Conservation (phyloP, 148 eudicot genomes). For the Rhododendron vialii region DNA sequence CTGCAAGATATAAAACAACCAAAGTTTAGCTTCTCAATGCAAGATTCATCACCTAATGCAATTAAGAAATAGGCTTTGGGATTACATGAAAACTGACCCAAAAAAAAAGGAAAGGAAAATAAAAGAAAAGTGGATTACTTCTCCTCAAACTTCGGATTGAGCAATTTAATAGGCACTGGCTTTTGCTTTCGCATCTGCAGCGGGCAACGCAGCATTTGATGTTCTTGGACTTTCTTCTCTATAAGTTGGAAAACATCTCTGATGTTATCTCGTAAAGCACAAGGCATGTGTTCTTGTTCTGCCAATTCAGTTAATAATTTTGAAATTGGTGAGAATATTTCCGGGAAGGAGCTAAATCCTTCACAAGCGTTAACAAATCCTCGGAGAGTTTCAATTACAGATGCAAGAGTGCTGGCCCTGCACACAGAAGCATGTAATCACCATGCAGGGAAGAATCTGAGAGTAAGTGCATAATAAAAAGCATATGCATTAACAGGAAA, state of each 20-base stretch:
- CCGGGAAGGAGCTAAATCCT: conserved; percentile 72
- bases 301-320: conserved; percentile 42
- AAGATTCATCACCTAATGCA: neutral
- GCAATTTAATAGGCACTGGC: conserved; percentile 54
- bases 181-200: conserved; percentile 72
- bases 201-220: conserved; percentile 54
- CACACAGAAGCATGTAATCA: neutral
- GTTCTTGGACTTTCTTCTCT: conserved; percentile 44
- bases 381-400: conserved; percentile 50
- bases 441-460: neutral
- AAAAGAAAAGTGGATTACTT: conserved; percentile 39
- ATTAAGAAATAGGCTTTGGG: neutral
- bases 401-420: conserved; percentile 74
- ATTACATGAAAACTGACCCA: neutral
- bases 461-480: neutral
- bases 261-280: conserved; percentile 48
- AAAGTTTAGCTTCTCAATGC: neutral
- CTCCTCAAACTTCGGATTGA: conserved; percentile 77
- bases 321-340: conserved; percentile 54
- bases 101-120: neutral
- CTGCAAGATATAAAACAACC: conserved; percentile 32
- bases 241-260: conserved; percentile 41
- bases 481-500: neutral
- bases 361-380: conserved; percentile 53
- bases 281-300: conserved; percentile 46